These are phyloP conservation scores for Aureobasidium sp. DNA, from an alignment of 2,329 filamentous ascomycete species.

Conservation along the genomic window DNA sequence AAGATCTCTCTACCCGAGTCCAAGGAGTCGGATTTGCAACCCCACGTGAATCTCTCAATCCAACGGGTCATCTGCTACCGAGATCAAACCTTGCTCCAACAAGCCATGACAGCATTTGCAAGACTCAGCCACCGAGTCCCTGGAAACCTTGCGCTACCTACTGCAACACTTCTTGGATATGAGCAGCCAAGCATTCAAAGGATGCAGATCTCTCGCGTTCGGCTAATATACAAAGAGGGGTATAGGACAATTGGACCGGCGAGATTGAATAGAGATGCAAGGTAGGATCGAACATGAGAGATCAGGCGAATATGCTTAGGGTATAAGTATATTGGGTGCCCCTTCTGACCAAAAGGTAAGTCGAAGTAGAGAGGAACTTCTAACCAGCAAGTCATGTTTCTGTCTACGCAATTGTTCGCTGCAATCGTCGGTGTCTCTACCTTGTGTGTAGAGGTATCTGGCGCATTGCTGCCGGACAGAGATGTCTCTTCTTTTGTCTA, in stretches of 20 bases:
- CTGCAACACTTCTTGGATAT: not conserved
- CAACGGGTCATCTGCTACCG: not conserved
- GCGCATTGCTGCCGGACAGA: not conserved
- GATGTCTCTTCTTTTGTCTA: not conserved
- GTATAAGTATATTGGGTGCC: not conserved
- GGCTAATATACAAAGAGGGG: constrained; percentile 8
- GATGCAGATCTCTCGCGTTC: not conserved
- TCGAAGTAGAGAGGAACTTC: not conserved
- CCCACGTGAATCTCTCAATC: not conserved
- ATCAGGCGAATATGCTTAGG: not conserved
- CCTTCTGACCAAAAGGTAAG: not conserved
- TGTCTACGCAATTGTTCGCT: not conserved
- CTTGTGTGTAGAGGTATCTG: not conserved
- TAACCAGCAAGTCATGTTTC: not conserved
- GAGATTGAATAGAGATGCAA: not conserved
- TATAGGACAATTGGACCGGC: not conserved
- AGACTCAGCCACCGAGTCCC: not conserved
- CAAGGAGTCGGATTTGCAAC: not conserved
- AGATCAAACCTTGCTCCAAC: not conserved
- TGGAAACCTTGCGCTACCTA: not conserved
- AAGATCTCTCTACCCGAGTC: too few relatives aligned
- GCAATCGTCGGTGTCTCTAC: not conserved
- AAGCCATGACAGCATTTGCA: not conserved
- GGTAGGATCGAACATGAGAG: not conserved
- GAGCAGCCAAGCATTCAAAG: not conserved